A percentile compares a stretch with the other conserved stretches of the same genome.
Conservation (phyloP, 2,329 filamentous ascomycete species). For the Gyromitra esculenta region DNA sequence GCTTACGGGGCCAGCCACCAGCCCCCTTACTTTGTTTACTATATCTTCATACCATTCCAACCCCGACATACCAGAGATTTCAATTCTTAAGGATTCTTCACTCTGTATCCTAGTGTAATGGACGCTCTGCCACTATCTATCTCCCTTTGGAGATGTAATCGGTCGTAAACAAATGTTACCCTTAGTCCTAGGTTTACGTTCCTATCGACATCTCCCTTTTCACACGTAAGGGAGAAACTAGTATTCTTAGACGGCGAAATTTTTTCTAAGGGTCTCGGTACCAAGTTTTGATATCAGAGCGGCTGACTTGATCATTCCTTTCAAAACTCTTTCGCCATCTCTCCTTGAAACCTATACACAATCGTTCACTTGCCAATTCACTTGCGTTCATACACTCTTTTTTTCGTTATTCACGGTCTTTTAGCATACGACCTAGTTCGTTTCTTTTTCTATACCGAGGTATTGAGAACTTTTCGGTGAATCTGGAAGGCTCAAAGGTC, state of each 20-base stretch:
- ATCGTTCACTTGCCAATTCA: slow-evolving; percentile 34
- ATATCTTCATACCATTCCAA: slow-evolving; percentile 51
- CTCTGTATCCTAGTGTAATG: slow-evolving; percentile 9
- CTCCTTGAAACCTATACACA: slow-evolving; percentile 28
- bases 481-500: slow-evolving; percentile 30
- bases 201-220: slow-evolving; percentile 20
- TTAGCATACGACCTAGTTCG: slow-evolving; percentile 28
- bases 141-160: slow-evolving; percentile 3
- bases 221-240: slow-evolving; percentile 43
- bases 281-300: slow-evolving; percentile 25
- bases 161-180: slow-evolving; percentile 8
- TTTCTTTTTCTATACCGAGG: slow-evolving; percentile 22
- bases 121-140: slow-evolving; percentile 1
- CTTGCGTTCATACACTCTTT: slow-evolving; percentile 46
- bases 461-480: slow-evolving; percentile 18
- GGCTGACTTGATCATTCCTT: slow-evolving; percentile 27
- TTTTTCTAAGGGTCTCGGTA: slow-evolving; percentile 25
- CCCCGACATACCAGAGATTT: slow-evolving; percentile 36
- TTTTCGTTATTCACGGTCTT: slow-evolving; percentile 24
- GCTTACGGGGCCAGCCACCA: background rate
- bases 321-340: slow-evolving; percentile 39
- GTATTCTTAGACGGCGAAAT: background rate
- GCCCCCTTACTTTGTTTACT: slow-evolving; percentile 43
- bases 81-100: slow-evolving; percentile 17
- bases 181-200: slow-evolving; percentile 28